Percentiles rank a stretch among this genome's conserved stretches.
These are phyloP conservation scores for Penicillium waksmanii DNA, from an alignment of 495 filamentous ascomycete genomes.

Conservation along the genomic window DNA sequence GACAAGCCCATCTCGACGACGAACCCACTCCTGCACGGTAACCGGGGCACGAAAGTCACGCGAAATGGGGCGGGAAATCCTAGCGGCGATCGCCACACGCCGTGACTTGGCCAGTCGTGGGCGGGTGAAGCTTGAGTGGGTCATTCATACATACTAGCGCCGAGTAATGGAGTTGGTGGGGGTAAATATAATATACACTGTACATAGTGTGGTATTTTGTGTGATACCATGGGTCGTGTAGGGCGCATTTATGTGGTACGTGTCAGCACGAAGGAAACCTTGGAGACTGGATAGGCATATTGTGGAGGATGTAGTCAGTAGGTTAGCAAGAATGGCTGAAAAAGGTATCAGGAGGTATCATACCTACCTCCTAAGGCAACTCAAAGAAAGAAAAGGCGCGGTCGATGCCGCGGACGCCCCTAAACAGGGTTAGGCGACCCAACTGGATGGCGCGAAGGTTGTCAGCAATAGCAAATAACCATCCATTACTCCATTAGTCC, in stretches of 20 bases:
- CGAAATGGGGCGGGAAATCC: constrained; percentile 34
- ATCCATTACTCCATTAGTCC: not conserved
- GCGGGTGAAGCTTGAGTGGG: constrained; percentile 18
- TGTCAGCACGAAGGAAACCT: too few relatives aligned
- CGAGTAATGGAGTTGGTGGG: not conserved
- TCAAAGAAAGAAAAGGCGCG: not conserved
- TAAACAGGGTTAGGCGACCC: constrained; percentile 17
- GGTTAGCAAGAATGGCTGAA: not conserved
- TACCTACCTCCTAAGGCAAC: not conserved
- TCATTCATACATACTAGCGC: constrained; percentile 1
- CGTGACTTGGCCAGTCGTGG: not conserved
- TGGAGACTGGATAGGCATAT: too few relatives aligned
- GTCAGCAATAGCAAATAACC: not conserved
- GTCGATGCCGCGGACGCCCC: constrained; percentile 7
- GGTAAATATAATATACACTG: not conserved
- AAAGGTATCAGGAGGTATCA: not conserved
- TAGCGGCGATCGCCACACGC: constrained; percentile 40
- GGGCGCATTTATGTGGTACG: not conserved
- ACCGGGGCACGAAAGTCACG: constrained; percentile 5
- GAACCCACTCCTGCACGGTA: constrained; percentile 14
- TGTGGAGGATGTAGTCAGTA: not conserved
- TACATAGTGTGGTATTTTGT: not conserved
- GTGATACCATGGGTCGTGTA: not conserved
- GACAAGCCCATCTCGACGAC: not conserved
- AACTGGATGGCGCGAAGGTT: constrained; percentile 13